phyloP scores from a whole-genome alignment of 1,284 basidiomycete genomes.

The Schizophyllum amplum region DNA sequence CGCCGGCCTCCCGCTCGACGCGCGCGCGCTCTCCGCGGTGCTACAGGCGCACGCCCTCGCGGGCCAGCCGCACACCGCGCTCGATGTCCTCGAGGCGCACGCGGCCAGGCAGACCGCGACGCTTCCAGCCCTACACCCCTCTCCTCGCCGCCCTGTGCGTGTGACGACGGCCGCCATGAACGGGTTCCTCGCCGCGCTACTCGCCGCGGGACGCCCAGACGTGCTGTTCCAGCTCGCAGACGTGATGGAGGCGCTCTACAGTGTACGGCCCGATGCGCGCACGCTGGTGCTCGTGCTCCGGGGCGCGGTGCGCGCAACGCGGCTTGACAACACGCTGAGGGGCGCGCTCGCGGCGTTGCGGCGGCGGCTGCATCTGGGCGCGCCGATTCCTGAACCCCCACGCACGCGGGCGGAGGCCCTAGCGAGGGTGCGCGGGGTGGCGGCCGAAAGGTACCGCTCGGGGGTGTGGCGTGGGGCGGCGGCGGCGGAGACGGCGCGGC shows the following conservation, averaged over 20 bases:
- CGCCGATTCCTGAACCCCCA: not conserved
- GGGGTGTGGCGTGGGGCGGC: conserved; percentile 9
- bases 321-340: conserved; percentile 39
- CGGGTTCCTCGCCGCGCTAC: conserved; percentile 45
- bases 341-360: conserved; percentile 28
- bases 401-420: not conserved
- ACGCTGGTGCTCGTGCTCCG: conserved; percentile 56
- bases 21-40: conserved; percentile 39
- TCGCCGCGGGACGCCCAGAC: conserved; percentile 45
- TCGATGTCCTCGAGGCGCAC: conserved; percentile 38
- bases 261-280: conserved; percentile 40
- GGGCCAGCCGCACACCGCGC: conserved; percentile 37
- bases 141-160: conserved; percentile 16
- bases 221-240: conserved; percentile 58
- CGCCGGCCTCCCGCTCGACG: conserved; percentile 33
- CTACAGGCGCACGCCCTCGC: conserved; percentile 39
- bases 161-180: conserved; percentile 37
- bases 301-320: conserved; percentile 44
- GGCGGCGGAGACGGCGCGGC: conserved; percentile 7
- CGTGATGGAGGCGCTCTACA: conserved; percentile 44
- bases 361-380: not conserved
- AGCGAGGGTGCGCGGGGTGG: not conserved
- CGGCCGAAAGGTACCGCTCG: conserved; percentile 10
- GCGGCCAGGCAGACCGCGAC: conserved; percentile 14
- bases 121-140: conserved; percentile 6